phyloP scores from a whole-genome alignment of 331 rosid species.

The Spiraea crenata region DNA sequence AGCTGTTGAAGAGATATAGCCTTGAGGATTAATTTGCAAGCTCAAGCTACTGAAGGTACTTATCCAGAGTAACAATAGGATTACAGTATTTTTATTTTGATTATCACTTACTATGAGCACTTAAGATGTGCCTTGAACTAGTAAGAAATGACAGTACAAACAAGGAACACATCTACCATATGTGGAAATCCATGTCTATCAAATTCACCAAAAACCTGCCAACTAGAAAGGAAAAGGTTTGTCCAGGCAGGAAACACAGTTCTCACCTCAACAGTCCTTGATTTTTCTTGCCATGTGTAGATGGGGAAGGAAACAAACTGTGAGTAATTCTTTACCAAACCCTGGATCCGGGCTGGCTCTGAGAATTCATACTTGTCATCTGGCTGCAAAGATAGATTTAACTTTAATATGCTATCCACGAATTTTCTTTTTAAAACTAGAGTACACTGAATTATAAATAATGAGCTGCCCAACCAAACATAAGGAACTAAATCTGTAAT shows the following conservation, averaged over 20 bases:
- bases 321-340: conserved; percentile 94
- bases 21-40: neutral
- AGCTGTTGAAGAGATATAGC: neutral
- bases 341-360: conserved; percentile 79
- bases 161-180: neutral
- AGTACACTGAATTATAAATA: neutral
- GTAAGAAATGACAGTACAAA: neutral
- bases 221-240: neutral
- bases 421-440: neutral
- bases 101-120: neutral
- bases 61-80: conserved; percentile 6
- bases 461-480: neutral
- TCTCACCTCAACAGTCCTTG: conserved; percentile 84
- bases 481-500: neutral
- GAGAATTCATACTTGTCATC: conserved; percentile 97
- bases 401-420: neutral
- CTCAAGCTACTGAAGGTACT: neutral
- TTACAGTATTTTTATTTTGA: neutral
- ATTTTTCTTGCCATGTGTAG: conserved; percentile 93
- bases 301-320: conserved; percentile 98
- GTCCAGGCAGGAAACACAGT: conserved; percentile 8
- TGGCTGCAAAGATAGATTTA: conserved; percentile 37
- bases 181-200: neutral
- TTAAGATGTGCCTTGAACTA: neutral
- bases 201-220: conserved; percentile 9